Evolutionary conservation across 1,284 basidiomycete species (phyloP), one percentile per base, ranked within the genome.

Genomic region (Ganoderma lingzhi): DNA sequence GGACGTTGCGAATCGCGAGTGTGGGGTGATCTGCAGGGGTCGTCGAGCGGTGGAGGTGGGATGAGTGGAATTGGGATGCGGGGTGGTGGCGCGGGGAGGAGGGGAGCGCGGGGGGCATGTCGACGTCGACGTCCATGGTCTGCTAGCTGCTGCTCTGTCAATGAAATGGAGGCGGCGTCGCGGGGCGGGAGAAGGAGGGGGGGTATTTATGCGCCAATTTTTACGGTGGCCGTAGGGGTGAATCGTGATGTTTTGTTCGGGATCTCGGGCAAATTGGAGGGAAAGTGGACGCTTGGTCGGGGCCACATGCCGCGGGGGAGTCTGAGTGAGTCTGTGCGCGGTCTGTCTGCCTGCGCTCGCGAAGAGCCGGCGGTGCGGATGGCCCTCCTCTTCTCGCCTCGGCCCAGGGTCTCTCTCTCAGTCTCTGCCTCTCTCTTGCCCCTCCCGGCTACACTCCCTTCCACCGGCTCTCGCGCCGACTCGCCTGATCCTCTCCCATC

Each of bases 1-100:
- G 74, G 59, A 76, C 75, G 69, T 78, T 77, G 67, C 71, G 73
- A 66, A 78, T 73, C 51, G 73, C 63, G 64, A 78, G 70, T 39
- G 68, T 63, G 39, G 72, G 68, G 64, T 71, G 63, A 63, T 70
- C 69, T 19, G 58, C 10, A 30, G 53, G 56, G 67, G 28, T 41
- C 62, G 37, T 59, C 3, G 62, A 63, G 62, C 41, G 35, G 63
- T 44, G 69, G 56, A 53, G 37, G 48, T 45, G 62, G 61, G 65
- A 30, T 6, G 64, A 30, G 30, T 19, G 55, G 55, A 42, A 55
- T 12, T 19, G 55, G 55, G 55, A 55, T 12, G 56, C 44, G 53
- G 55, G 60, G 15, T 48, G 44, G 58, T 39, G 62, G 42, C 53
- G 64, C 58, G 64, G 39, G 32, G 64, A 59, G 44, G 35, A 35